These are phyloP conservation scores for Backusella westeae DNA, from an alignment of 192 early-diverging fungal species.

Conservation along the genomic window DNA sequence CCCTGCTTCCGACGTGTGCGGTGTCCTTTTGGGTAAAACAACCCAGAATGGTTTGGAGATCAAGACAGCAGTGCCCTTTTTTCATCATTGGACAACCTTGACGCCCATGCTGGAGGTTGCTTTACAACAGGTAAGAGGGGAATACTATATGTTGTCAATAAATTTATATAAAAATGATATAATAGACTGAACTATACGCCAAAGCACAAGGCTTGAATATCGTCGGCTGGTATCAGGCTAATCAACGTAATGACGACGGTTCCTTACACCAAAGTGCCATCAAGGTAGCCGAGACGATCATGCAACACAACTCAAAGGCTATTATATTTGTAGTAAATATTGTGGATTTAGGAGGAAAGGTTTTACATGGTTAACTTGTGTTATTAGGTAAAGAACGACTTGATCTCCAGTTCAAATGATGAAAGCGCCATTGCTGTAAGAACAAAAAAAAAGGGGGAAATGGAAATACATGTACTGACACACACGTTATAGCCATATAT, in stretches of 20 bases:
- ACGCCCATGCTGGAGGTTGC: conserved; percentile 85
- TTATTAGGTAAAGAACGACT: background rate
- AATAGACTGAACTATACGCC: conserved; percentile 59
- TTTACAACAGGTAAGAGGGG: conserved; percentile 65
- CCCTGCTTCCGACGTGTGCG: conserved; percentile 72
- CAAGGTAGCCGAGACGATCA: conserved; percentile 54
- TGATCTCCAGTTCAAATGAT: background rate
- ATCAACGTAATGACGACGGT: conserved; percentile 44
- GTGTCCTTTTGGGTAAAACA: conserved; percentile 64
- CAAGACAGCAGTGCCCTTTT: conserved; percentile 69
- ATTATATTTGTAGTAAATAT: conserved; percentile 53
- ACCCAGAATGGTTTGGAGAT: conserved; percentile 5
- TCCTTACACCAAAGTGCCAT: conserved; percentile 42
- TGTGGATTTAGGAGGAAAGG: background rate
- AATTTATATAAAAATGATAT: background rate
- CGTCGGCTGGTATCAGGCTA: conserved; percentile 65
- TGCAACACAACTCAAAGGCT: conserved; percentile 39
- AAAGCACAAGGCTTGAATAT: conserved; percentile 45
- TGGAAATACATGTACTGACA: background rate
- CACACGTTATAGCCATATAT: conserved; percentile 44
- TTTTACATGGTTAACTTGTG: no score
- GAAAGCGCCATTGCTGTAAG: conserved; percentile 34
- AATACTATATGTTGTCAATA: no score
- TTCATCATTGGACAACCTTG: conserved; percentile 78
- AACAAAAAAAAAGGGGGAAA: background rate